A percentile compares a stretch with the other conserved stretches of the same genome.
Conservation (phyloP, 2,329 filamentous ascomycete genomes). For the Fusarium sp. region DNA sequence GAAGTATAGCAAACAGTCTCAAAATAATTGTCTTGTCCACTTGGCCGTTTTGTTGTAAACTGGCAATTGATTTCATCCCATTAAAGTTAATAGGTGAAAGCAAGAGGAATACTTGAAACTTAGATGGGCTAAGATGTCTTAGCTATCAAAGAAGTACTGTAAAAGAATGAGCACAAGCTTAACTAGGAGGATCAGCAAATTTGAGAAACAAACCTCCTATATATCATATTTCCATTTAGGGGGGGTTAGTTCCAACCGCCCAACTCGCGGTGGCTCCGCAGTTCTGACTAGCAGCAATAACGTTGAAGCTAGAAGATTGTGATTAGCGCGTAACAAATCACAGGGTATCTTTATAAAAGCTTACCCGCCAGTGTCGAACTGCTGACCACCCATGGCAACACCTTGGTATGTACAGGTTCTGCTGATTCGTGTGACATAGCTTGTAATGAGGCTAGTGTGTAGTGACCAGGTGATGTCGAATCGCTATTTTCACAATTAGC, state of each 20-base stretch:
- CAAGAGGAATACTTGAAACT: not conserved
- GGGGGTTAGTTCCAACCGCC: not conserved
- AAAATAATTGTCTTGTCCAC: not conserved
- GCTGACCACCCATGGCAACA: not conserved
- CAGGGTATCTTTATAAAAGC: not conserved
- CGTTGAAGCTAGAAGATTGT: not conserved
- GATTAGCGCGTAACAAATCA: not conserved
- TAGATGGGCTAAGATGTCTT: not conserved
- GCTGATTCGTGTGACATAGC: not conserved
- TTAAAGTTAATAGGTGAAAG: not conserved
- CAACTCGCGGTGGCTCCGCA: not conserved
- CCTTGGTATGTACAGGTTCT: not conserved
- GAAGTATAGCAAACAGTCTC: not conserved
- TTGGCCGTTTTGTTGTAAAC: not conserved
- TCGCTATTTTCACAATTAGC: not conserved
- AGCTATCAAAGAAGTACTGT: not conserved
- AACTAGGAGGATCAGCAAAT: not conserved
- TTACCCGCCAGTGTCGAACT: not conserved
- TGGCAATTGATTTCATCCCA: not conserved
- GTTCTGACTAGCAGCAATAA: not conserved
- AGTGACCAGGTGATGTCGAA: not conserved
- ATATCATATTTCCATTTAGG: not conserved
- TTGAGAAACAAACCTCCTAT: not conserved
- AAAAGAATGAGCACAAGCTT: not conserved
- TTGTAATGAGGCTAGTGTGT: not conserved